Evolutionary conservation across 2,329 filamentous ascomycete genomes (phyloP).

Genomic region (Alternaria brassicicola): DNA sequence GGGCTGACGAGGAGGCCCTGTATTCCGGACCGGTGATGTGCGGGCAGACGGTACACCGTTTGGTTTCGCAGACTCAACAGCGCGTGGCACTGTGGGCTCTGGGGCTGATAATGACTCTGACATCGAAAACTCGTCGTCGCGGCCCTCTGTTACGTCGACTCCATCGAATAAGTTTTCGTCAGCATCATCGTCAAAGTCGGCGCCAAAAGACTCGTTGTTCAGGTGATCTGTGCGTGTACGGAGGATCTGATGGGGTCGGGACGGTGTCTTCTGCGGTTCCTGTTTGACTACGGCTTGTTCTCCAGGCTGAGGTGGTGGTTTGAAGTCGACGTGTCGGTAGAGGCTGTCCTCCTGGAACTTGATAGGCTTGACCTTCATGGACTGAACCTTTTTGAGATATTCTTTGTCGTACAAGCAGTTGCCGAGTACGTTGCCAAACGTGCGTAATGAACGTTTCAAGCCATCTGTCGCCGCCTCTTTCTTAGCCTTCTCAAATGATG

Average conservation of each 20-base stretch:
- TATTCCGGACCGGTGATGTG: constrained; percentile 30
- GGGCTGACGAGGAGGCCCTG: constrained; percentile 27
- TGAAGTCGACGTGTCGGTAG: constrained; percentile 80
- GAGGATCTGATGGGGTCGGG: constrained; percentile 30
- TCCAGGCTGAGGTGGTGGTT: constrained; percentile 51
- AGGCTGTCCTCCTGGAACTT: constrained; percentile 81
- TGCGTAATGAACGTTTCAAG: constrained; percentile 85
- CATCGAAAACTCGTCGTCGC: constrained; percentile 59
- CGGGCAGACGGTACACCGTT: constrained; percentile 28
- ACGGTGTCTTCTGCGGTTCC: constrained; percentile 34
- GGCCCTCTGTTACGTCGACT: constrained; percentile 65
- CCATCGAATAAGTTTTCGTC: constrained; percentile 64
- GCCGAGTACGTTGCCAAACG: constrained; percentile 95
- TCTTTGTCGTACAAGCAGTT: constrained; percentile 99
- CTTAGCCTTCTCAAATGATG: constrained; percentile 97
- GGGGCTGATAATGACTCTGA: constrained; percentile 28
- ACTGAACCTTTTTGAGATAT: constrained; percentile 87
- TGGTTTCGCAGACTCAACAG: constrained; percentile 20
- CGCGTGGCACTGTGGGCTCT: constrained; percentile 20
- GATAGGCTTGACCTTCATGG: constrained; percentile 78
- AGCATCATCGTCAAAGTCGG: constrained; percentile 62
- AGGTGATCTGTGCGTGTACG: constrained; percentile 44
- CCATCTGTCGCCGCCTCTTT: constrained; percentile 97
- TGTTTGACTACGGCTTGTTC: constrained; percentile 38
- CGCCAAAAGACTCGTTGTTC: constrained; percentile 40